These are phyloP conservation scores for Penicillium daleae DNA, from an alignment of 495 filamentous ascomycete species.

Conservation along the genomic window DNA sequence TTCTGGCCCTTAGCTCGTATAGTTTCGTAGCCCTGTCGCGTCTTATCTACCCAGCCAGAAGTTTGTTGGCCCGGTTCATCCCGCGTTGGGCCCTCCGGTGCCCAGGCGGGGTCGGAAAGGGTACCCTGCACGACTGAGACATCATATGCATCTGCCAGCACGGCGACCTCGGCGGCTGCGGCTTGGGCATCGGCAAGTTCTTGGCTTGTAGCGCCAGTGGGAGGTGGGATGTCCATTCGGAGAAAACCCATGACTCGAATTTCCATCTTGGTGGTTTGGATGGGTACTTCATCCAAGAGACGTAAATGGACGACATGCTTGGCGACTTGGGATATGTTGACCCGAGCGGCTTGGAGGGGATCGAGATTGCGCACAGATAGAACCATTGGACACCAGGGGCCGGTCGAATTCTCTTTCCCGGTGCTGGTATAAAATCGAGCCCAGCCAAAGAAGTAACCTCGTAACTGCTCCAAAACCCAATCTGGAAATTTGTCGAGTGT, in stretches of 20 bases:
- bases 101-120: constrained; percentile 60
- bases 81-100: constrained; percentile 32
- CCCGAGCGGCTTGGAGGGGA: constrained; percentile 38
- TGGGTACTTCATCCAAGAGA: constrained; percentile 45
- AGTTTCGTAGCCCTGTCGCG: constrained; percentile 43
- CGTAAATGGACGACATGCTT: constrained; percentile 49
- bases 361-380: constrained; percentile 49
- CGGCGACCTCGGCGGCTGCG: constrained; percentile 40
- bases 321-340: constrained; percentile 46
- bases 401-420: constrained; percentile 14
- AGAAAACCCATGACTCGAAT: constrained; percentile 59
- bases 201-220: constrained; percentile 28
- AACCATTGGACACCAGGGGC: constrained; percentile 57
- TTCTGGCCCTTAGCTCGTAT: constrained; percentile 48
- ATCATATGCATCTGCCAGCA: constrained; percentile 53
- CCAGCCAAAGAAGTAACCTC: constrained; percentile 69
- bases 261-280: constrained; percentile 45
- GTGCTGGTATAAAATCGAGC: constrained; percentile 39
- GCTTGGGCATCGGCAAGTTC: constrained; percentile 35
- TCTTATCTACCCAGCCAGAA: constrained; percentile 34
- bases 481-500: constrained; percentile 45
- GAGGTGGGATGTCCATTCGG: constrained; percentile 33
- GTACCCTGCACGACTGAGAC: constrained; percentile 51
- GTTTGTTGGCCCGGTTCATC: constrained; percentile 29
- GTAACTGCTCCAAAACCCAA: constrained; percentile 51